Conservation (phyloP, 345 rosid genomes). For the Lumnitzera littorea region DNA sequence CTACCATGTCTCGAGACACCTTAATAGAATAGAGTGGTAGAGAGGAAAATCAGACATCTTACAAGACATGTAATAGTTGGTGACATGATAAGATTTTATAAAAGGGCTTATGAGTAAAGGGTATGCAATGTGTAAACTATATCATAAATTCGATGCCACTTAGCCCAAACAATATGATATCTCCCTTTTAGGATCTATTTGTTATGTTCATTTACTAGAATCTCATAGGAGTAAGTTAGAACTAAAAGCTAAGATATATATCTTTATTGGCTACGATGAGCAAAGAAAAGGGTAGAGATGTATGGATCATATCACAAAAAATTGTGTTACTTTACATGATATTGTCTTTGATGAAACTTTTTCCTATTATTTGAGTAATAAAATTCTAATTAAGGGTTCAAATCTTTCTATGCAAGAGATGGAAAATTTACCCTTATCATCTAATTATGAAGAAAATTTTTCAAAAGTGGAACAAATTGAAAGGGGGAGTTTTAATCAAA, state of each 20-base stretch:
- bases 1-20: neutral
- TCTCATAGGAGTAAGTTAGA: conserved; percentile 7
- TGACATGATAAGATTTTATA: conserved; percentile 5
- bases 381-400: too few species aligned
- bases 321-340: neutral
- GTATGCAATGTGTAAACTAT: conserved; percentile 5
- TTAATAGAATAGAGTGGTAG: neutral
- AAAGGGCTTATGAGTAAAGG: conserved; percentile 3
- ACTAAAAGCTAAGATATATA: conserved; percentile 7
- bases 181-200: conserved; percentile 6
- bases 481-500: neutral
- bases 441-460: neutral
- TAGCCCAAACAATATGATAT: too few species aligned
- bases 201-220: neutral
- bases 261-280: conserved; percentile 14
- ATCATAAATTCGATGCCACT: conserved; percentile 8
- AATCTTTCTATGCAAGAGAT: too few species aligned
- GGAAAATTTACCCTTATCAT: too few species aligned
- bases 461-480: neutral
- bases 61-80: conserved; percentile 6
- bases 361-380: neutral
- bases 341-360: conserved; percentile 19
- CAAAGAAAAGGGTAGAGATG: conserved; percentile 12
- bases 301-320: conserved; percentile 15
- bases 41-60: conserved; percentile 10